These are phyloP conservation scores for Magnusiomyces clavatus DNA, from an alignment of 1,139 yeast genomes.

Conservation along the genomic window DNA sequence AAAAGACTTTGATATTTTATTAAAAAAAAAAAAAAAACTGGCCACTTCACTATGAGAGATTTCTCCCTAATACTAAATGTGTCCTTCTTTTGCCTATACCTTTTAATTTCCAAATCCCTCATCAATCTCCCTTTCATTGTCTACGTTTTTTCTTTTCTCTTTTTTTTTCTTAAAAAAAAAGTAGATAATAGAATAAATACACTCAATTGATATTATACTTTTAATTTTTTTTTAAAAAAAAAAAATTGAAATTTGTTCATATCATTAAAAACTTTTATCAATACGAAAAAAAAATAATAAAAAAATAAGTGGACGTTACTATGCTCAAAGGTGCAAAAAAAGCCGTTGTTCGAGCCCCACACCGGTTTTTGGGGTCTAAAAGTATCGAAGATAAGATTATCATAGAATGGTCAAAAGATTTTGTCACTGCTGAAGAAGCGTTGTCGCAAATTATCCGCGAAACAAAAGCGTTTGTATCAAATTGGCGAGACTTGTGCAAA, in stretches of 20 bases:
- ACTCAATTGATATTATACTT: too few species aligned
- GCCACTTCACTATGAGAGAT: too few species aligned
- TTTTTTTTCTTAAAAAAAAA: too few species aligned
- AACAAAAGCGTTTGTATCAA: conserved; percentile 30
- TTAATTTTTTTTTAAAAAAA: too few species aligned
- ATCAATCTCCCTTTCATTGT: background rate
- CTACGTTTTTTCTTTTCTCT: background rate
- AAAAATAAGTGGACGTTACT: too few species aligned
- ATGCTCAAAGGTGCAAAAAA: conserved; percentile 33
- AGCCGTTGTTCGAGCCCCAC: conserved; percentile 35
- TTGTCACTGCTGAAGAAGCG: conserved; percentile 40
- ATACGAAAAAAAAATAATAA: conserved; percentile 7
- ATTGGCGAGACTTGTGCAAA: conserved; percentile 38
- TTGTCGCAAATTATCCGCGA: conserved; percentile 37
- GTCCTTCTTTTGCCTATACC: background rate
- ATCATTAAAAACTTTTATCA: conserved; percentile 14
- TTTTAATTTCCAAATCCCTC: background rate
- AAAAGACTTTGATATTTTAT: too few species aligned
- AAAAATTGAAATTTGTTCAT: background rate
- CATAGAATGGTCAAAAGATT: conserved; percentile 42
- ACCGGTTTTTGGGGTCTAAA: conserved; percentile 30
- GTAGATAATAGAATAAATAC: too few species aligned
- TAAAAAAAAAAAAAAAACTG: too few species aligned
- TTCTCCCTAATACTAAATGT: too few species aligned
- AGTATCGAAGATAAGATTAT: conserved; percentile 43